A percentile compares a stretch with the other conserved stretches of the same genome.
Evolutionary conservation across 2,329 filamentous ascomycete species (phyloP).

Genomic region (Ambrosiella beaveri): DNA sequence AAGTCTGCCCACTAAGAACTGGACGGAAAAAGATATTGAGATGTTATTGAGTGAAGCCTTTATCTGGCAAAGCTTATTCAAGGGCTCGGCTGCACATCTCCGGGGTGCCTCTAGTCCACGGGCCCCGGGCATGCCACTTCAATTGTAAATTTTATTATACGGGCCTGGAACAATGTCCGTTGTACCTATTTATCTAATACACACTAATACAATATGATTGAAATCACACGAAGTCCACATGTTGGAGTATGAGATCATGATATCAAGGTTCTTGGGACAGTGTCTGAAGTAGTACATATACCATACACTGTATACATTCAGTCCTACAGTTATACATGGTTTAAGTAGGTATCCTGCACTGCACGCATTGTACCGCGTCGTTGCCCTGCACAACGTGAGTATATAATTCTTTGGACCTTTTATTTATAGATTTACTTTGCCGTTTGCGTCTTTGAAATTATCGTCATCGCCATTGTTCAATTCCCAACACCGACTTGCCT

Average conservation of each 20-base stretch:
- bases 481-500: background rate
- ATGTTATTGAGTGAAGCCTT: slow-evolving; percentile 89
- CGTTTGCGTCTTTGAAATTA: background rate
- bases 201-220: background rate
- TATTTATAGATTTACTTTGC: background rate
- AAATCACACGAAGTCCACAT: background rate
- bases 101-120: slow-evolving; percentile 30
- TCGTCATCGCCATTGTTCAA: background rate
- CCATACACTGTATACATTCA: background rate
- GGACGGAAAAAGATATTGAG: slow-evolving; percentile 98
- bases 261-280: background rate
- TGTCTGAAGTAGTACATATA: background rate
- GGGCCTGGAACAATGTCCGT: background rate
- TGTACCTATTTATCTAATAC: background rate
- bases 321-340: background rate
- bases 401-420: background rate
- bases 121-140: slow-evolving; percentile 25
- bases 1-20: slow-evolving; percentile 75
- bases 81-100: slow-evolving; percentile 82
- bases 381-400: background rate
- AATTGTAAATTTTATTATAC: slow-evolving; percentile 16
- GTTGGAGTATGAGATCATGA: background rate
- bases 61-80: slow-evolving; percentile 96
- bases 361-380: slow-evolving; percentile 1
- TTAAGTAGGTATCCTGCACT: background rate